These are phyloP conservation scores for Hortaea sp. DNA, from an alignment of 2,329 filamentous ascomycete genomes.

Conservation along the genomic window DNA sequence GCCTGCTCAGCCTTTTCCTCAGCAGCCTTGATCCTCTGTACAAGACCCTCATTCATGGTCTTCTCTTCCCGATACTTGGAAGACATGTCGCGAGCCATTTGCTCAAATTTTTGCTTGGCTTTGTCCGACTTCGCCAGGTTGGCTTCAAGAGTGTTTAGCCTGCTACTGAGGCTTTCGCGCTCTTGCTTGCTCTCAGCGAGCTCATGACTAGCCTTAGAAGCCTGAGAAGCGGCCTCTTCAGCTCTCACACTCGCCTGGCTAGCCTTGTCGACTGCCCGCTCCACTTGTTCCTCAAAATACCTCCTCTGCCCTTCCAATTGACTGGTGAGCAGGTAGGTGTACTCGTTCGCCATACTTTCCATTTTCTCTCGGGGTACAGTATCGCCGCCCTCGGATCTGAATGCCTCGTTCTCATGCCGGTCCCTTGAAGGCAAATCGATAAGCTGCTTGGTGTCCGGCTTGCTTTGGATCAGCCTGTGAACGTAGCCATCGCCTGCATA, in stretches of 20 bases:
- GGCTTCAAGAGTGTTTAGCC: constrained; percentile 59
- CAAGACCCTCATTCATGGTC: constrained; percentile 66
- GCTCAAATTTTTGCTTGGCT: constrained; percentile 61
- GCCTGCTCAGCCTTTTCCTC: constrained; percentile 48
- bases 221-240: constrained; percentile 45
- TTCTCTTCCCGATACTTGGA: constrained; percentile 80
- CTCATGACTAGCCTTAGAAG: constrained; percentile 41
- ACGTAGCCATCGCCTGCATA: constrained; percentile 94
- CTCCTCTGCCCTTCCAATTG: constrained; percentile 86
- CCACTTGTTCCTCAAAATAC: constrained; percentile 90
- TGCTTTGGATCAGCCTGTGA: constrained; percentile 86
- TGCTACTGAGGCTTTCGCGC: constrained; percentile 42
- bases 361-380: constrained; percentile 62
- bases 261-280: constrained; percentile 82
- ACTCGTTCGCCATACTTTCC: constrained; percentile 80
- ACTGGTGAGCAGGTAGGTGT: constrained; percentile 83
- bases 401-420: constrained; percentile 28
- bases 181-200: constrained; percentile 42
- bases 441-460: constrained; percentile 67
- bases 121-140: constrained; percentile 59
- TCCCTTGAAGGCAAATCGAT: constrained; percentile 65
- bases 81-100: constrained; percentile 64
- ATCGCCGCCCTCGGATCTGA: constrained; percentile 42
- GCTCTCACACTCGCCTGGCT: constrained; percentile 59
- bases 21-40: constrained; percentile 69